Base-by-base conservation (phyloP, 805 yeast genomes). In the Metschnikowia noctiluminum region DNA sequence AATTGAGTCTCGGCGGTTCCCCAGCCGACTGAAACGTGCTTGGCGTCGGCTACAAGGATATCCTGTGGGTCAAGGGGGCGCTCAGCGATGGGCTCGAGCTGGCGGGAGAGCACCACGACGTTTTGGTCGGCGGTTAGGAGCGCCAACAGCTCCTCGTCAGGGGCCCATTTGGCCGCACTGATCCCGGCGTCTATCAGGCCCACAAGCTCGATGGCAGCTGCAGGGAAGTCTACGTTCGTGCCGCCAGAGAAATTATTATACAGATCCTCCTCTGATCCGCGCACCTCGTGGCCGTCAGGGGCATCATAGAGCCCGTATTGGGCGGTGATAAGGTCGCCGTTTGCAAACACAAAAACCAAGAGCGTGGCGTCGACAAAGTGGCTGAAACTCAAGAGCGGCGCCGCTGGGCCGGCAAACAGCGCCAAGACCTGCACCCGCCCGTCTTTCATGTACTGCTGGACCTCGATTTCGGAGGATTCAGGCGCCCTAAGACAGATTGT, bases 1-100 rank as follows among this genome's bases (percentile, higher is more conserved):
- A 94, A 94, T 69, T 94, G 99, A 0, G 99, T 94, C 65, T 92
- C 98, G 57, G 85, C 84, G 53, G 86, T 87, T 62, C 99, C 99
- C 99, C 99, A 94, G 27, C 99, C 99, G 38, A 94, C 97, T 28
- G 92, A 85, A 35, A 94, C 97, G 62, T 94, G 96, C 56, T 83
- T 84, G 1, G 90, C 84, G 31, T 75, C 71, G 43, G 80, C 68
- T 37, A 71, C 67, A 37, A 65, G 62, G 41, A 91, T 73, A 63
- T 94, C 99, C 8, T 76, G 77, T 0, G 78, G 70, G 40, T 76
- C 66, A 51, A 90, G 66, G 30, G 68, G 64, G 48, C 74, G 75
- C 60, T 92, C 97, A 10, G 80, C 70, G 26, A 92, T 75, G 1
- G 91, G 88, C 55, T 92, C 97, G 54, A 90, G 87, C 38, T 78